These are phyloP conservation scores for Lichtheimia ramosa DNA, from an alignment of 371 early-diverging fungal genomes.

Conservation along the genomic window DNA sequence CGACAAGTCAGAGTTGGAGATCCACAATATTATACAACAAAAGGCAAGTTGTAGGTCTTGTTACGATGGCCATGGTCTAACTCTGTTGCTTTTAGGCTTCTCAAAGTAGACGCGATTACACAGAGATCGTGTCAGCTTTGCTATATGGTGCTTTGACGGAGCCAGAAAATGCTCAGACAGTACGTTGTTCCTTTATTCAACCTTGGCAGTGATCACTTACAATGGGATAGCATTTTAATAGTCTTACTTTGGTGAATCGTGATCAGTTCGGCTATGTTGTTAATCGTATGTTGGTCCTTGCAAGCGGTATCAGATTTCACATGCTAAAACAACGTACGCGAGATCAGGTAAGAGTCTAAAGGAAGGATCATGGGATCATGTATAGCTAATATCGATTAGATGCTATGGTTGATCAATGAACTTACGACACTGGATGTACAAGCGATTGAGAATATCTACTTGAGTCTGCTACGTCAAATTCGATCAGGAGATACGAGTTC, in stretches of 20 bases:
- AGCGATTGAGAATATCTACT: conserved; percentile 58
- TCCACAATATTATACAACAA: conserved; percentile 67
- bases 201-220: background rate
- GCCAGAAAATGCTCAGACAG: conserved; percentile 36
- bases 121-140: conserved; percentile 62
- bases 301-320: conserved; percentile 45
- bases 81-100: conserved; percentile 36
- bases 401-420: conserved; percentile 67
- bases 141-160: conserved; percentile 65
- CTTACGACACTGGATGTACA: conserved; percentile 51
- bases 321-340: conserved; percentile 36
- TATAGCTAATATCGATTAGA: too few species aligned
- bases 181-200: conserved; percentile 22
- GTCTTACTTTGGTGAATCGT: conserved; percentile 63
- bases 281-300: conserved; percentile 51
- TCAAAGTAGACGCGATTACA: conserved; percentile 57
- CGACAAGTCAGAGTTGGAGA: conserved; percentile 63
- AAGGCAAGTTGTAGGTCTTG: conserved; percentile 26
- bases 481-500: conserved; percentile 61
- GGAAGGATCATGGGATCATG: background rate
- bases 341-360: conserved; percentile 35
- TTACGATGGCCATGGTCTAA: background rate
- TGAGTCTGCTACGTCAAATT: conserved; percentile 62
- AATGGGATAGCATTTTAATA: conserved; percentile 50
- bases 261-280: conserved; percentile 61